phyloP scores from a whole-genome alignment of 1,139 yeast species.

The Pichia sp. region DNA sequence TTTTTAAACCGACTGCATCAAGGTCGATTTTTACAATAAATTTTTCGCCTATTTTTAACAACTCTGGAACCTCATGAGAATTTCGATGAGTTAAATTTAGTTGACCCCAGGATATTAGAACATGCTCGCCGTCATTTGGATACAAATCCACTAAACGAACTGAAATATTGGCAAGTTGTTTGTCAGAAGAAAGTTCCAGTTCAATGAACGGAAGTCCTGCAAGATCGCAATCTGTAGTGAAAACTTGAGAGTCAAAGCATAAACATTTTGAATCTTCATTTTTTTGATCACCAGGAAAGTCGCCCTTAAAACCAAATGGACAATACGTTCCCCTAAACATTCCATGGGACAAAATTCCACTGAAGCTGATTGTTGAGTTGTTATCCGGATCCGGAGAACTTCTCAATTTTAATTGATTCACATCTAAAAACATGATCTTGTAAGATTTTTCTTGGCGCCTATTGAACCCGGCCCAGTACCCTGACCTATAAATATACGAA shows the following conservation, averaged over 20 bases:
- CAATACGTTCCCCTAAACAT: slow-evolving; percentile 41
- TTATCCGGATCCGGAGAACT: neutral
- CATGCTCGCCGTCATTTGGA: slow-evolving; percentile 34
- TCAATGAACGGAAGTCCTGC: slow-evolving; percentile 38
- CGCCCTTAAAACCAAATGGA: slow-evolving; percentile 43
- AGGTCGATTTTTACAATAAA: slow-evolving; percentile 35
- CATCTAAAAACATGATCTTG: slow-evolving; percentile 16
- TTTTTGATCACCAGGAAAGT: slow-evolving; percentile 42
- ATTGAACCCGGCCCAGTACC: slow-evolving; percentile 36
- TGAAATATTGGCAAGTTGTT: slow-evolving; percentile 36
- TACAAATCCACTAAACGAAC: slow-evolving; percentile 38
- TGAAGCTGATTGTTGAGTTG: slow-evolving; percentile 21
- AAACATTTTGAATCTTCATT: slow-evolving; percentile 38
- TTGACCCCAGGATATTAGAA: slow-evolving; percentile 43
- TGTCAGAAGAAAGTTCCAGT: slow-evolving; percentile 34
- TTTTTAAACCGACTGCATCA: slow-evolving; percentile 38
- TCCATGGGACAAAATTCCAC: slow-evolving; percentile 39
- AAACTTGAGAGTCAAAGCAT: slow-evolving; percentile 33
- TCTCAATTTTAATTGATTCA: slow-evolving; percentile 13
- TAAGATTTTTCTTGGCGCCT: slow-evolving; percentile 17
- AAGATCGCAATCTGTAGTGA: slow-evolving; percentile 28
- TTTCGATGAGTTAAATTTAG: slow-evolving; percentile 39
- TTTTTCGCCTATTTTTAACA: slow-evolving; percentile 30
- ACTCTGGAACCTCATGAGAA: slow-evolving; percentile 38
- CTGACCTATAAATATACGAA: slow-evolving; percentile 36